Evolutionary conservation across 768 basidiomycete genomes (phyloP).

Genomic region (Mycena latifolia): DNA sequence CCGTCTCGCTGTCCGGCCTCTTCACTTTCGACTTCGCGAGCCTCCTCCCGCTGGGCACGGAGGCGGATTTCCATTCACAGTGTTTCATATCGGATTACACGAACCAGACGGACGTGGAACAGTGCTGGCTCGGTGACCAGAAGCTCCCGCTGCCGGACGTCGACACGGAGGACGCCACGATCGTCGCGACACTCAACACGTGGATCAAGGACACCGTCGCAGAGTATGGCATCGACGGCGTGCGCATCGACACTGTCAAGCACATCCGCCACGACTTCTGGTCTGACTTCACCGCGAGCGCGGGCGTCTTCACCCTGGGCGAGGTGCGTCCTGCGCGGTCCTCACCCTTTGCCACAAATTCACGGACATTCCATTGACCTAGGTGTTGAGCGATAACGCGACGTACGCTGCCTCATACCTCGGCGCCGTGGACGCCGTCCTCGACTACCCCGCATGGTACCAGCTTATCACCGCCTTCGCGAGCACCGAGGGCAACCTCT

Average conservation of each 20-base stretch:
- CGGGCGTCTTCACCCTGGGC: constrained; percentile 80
- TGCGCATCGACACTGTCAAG: constrained; percentile 74
- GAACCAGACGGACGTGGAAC: constrained; percentile 67
- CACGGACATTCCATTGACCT: background rate
- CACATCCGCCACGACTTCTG: constrained; percentile 79
- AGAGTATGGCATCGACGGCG: constrained; percentile 73
- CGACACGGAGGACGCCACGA: constrained; percentile 73
- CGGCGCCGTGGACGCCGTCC: constrained; percentile 64
- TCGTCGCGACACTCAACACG: constrained; percentile 64
- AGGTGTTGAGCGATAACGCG: constrained; percentile 40
- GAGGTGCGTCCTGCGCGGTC: constrained; percentile 58
- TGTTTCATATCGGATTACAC: constrained; percentile 74
- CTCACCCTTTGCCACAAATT: background rate
- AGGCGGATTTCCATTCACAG: constrained; percentile 67
- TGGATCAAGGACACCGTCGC: constrained; percentile 73
- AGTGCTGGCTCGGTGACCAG: constrained; percentile 84
- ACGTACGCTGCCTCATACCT: constrained; percentile 57
- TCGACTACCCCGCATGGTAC: constrained; percentile 72
- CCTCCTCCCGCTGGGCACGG: constrained; percentile 43
- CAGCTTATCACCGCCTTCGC: constrained; percentile 65
- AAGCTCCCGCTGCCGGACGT: constrained; percentile 76
- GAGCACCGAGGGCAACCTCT: constrained; percentile 66
- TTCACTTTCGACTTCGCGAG: constrained; percentile 44
- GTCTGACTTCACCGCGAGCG: constrained; percentile 69
- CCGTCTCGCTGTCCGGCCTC: background rate